Evolutionary conservation across 1,284 basidiomycete genomes (phyloP).

Genomic region (Fistulina hepatica): DNA sequence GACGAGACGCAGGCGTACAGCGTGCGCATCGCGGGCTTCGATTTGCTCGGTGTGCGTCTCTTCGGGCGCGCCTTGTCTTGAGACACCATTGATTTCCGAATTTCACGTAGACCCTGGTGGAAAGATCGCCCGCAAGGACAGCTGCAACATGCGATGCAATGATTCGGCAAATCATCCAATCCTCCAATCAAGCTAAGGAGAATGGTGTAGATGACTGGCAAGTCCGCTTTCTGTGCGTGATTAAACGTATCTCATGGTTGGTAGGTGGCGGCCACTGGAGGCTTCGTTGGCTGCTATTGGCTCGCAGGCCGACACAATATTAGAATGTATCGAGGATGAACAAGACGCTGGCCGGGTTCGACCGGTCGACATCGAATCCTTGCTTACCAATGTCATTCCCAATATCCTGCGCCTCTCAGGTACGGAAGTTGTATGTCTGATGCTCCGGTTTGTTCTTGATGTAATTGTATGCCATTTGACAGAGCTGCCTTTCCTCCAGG

Average conservation of each 20-base stretch:
- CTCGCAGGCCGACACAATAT: constrained; percentile 67
- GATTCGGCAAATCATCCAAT: constrained; percentile 43
- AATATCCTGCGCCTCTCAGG: constrained; percentile 58
- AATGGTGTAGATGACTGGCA: constrained; percentile 46
- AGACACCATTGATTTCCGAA: constrained; percentile 10
- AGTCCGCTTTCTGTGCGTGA: constrained; percentile 10
- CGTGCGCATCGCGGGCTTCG: constrained; percentile 75
- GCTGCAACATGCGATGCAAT: constrained; percentile 46
- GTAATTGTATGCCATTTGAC: not conserved
- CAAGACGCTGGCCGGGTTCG: constrained; percentile 47
- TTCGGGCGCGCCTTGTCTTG: not conserved
- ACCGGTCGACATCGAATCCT: constrained; percentile 65
- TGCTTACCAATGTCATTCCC: constrained; percentile 75
- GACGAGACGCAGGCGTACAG: constrained; percentile 81
- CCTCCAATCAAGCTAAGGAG: constrained; percentile 45
- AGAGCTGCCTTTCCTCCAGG: constrained; percentile 89
- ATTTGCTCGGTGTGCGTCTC: constrained; percentile 62
- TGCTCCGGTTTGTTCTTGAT: not conserved
- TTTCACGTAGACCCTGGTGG: constrained; percentile 52
- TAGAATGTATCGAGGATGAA: constrained; percentile 70
- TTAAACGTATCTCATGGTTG: constrained; percentile 5
- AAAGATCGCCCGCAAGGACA: constrained; percentile 50
- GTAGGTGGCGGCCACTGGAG: constrained; percentile 85
- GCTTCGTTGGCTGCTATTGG: constrained; percentile 79
- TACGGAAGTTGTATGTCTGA: no score